Conservation (phyloP, 306 rosid genomes). For the Styphnolobium japonicum region DNA sequence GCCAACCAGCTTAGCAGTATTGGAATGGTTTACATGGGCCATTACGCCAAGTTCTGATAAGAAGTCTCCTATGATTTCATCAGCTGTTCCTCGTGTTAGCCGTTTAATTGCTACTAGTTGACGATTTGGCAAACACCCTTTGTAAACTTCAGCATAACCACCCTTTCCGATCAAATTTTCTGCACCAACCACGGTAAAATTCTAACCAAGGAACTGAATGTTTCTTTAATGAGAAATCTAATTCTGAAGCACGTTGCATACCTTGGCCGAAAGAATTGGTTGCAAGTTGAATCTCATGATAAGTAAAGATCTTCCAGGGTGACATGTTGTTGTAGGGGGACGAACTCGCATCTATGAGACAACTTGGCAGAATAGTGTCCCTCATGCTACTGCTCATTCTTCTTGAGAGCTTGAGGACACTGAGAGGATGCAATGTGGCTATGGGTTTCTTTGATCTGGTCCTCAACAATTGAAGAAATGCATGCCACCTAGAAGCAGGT, state of each 20-base stretch:
- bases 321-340: constrained; percentile 51
- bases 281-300: constrained; percentile 67
- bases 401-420: constrained; percentile 49
- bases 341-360: constrained; percentile 38
- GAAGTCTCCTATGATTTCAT: constrained; percentile 76
- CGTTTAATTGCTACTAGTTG: constrained; percentile 77
- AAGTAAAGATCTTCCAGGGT: constrained; percentile 78
- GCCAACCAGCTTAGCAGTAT: constrained; percentile 85
- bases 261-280: constrained; percentile 76
- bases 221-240: background rate
- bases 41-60: constrained; percentile 88
- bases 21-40: constrained; percentile 87
- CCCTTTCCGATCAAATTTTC: constrained; percentile 94
- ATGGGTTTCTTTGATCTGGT: constrained; percentile 52
- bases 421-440: constrained; percentile 55
- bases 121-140: constrained; percentile 70
- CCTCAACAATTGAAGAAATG: constrained; percentile 49
- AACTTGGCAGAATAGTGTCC: constrained; percentile 48
- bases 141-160: constrained; percentile 94
- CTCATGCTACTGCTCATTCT: constrained; percentile 72
- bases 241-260: constrained; percentile 5
- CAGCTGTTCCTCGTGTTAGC: constrained; percentile 70
- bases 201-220: background rate
- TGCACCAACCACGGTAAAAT: constrained; percentile 36
- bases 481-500: constrained; percentile 48